Evolutionary conservation across 2,329 filamentous ascomycete genomes (phyloP).

Genomic region (Cercospora berteroae): DNA sequence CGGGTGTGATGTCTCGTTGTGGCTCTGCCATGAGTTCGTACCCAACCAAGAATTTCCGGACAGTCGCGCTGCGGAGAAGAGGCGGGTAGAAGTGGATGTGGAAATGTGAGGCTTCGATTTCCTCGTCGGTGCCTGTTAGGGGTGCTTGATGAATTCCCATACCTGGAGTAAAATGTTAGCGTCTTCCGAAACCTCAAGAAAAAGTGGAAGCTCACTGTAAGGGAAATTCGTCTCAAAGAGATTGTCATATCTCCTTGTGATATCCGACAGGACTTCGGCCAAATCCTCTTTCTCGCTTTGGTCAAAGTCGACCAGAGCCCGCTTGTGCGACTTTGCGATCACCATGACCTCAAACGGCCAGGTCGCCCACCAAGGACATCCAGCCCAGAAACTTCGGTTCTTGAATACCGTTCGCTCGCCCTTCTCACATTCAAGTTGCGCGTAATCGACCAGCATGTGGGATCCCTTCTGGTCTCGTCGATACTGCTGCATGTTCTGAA

Average conservation of each 20-base stretch:
- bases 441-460: slow-evolving; percentile 84
- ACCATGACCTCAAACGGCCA: slow-evolving; percentile 98
- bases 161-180: slow-evolving; percentile 46
- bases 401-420: slow-evolving; percentile 83
- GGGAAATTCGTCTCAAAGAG: slow-evolving; percentile 95
- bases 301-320: slow-evolving; percentile 78
- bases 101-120: slow-evolving; percentile 83
- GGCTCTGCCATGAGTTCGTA: slow-evolving; percentile 97
- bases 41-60: slow-evolving; percentile 93
- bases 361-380: slow-evolving; percentile 96
- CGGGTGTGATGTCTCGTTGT: slow-evolving; percentile 96
- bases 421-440: slow-evolving; percentile 75
- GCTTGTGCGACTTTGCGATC: slow-evolving; percentile 77
- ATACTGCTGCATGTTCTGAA: slow-evolving; percentile 77
- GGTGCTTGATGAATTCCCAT: slow-evolving; percentile 97
- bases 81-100: slow-evolving; percentile 99
- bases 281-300: slow-evolving; percentile 68
- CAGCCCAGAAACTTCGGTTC: slow-evolving; percentile 78
- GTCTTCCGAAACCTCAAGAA: too few species aligned
- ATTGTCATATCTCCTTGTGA: slow-evolving; percentile 91
- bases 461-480: slow-evolving; percentile 66
- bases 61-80: slow-evolving; percentile 83
- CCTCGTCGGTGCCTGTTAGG: slow-evolving; percentile 73
- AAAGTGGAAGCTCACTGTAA: too few species aligned
- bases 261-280: slow-evolving; percentile 81